phyloP scores from a whole-genome alignment of 2,329 filamentous ascomycete species.

The Phialemoniopsis sp. region DNA sequence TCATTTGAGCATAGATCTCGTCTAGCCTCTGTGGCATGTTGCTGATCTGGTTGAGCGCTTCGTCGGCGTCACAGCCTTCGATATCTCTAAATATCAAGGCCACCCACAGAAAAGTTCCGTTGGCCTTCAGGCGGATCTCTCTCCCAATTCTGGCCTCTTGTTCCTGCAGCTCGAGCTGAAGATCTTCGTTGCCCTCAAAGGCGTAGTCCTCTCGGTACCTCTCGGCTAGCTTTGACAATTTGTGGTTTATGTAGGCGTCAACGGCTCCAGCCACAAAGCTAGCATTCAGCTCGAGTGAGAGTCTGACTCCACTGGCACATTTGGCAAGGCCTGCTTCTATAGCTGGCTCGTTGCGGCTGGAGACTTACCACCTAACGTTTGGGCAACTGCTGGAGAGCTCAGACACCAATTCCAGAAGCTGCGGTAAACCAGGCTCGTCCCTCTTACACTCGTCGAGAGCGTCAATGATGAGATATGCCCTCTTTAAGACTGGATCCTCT shows the following conservation, averaged over 20 bases:
- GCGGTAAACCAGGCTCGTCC: too few relatives aligned
- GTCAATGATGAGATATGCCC: constrained; percentile 35
- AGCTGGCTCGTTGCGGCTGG: constrained; percentile 32
- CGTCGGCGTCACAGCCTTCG: too few relatives aligned
- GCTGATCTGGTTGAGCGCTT: too few relatives aligned
- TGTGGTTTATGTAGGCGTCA: constrained; percentile 26
- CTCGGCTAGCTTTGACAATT: constrained; percentile 21
- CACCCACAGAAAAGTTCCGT: constrained; percentile 40
- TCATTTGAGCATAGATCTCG: too few relatives aligned
- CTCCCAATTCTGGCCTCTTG: too few relatives aligned
- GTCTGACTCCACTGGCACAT: constrained; percentile 12
- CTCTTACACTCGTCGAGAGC: constrained; percentile 48
- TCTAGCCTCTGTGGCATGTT: too few relatives aligned
- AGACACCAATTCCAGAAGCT: constrained; percentile 29
- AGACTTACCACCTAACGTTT: constrained; percentile 36
- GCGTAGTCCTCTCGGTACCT: constrained; percentile 17
- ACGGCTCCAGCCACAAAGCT: constrained; percentile 22
- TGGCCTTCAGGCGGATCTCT: constrained; percentile 24
- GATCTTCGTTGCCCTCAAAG: too few relatives aligned
- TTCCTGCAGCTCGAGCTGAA: too few relatives aligned
- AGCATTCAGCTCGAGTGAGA: constrained; percentile 32
- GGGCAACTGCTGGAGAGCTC: constrained; percentile 11
- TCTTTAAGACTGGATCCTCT: constrained; percentile 20
- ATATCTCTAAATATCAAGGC: constrained; percentile 31
- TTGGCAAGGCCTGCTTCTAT: constrained; percentile 25